phyloP scores from a whole-genome alignment of 2,329 filamentous ascomycete species.

The Lizonia empirigonia region DNA sequence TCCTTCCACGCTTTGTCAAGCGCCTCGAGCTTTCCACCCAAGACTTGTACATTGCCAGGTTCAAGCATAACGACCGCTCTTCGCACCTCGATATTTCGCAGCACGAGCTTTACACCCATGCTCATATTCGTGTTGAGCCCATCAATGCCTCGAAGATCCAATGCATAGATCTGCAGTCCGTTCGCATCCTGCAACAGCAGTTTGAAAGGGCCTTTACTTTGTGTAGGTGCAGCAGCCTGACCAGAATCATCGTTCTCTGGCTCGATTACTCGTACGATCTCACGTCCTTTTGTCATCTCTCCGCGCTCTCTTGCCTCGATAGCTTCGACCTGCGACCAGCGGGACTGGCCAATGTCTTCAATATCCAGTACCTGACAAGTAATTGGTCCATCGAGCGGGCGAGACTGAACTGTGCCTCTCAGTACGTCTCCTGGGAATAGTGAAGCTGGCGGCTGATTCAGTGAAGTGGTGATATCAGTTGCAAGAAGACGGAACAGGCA shows the following conservation, averaged over 20 bases:
- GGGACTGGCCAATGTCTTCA: slow-evolving; percentile 77
- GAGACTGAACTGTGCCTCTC: slow-evolving; percentile 62
- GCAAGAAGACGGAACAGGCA: slow-evolving; percentile 80
- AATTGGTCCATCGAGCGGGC: slow-evolving; percentile 64
- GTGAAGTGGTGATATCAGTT: slow-evolving; percentile 72
- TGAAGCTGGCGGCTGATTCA: slow-evolving; percentile 51
- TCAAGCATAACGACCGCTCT: slow-evolving; percentile 81
- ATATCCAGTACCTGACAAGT: slow-evolving; percentile 85
- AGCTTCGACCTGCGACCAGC: slow-evolving; percentile 87
- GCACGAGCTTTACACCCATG: slow-evolving; percentile 81
- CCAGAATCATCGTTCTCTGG: slow-evolving; percentile 53
- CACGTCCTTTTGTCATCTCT: slow-evolving; percentile 74
- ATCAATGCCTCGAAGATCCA: slow-evolving; percentile 72
- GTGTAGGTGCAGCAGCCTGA: slow-evolving; percentile 28
- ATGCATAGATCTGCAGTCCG: slow-evolving; percentile 69
- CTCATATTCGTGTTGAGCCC: slow-evolving; percentile 69
- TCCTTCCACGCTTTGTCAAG: slow-evolving; percentile 80
- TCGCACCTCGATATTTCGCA: slow-evolving; percentile 70
- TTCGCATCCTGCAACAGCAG: slow-evolving; percentile 79
- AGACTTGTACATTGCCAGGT: slow-evolving; percentile 67
- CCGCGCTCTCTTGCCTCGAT: slow-evolving; percentile 75
- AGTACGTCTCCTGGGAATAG: slow-evolving; percentile 65
- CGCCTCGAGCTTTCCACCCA: slow-evolving; percentile 87
- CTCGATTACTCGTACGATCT: slow-evolving; percentile 75
- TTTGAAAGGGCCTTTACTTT: slow-evolving; percentile 71